A percentile compares a stretch with the other conserved stretches of the same genome.
These are phyloP conservation scores for Tympanopsis confertula DNA, from an alignment of 2,329 filamentous ascomycete genomes.

Conservation along the genomic window DNA sequence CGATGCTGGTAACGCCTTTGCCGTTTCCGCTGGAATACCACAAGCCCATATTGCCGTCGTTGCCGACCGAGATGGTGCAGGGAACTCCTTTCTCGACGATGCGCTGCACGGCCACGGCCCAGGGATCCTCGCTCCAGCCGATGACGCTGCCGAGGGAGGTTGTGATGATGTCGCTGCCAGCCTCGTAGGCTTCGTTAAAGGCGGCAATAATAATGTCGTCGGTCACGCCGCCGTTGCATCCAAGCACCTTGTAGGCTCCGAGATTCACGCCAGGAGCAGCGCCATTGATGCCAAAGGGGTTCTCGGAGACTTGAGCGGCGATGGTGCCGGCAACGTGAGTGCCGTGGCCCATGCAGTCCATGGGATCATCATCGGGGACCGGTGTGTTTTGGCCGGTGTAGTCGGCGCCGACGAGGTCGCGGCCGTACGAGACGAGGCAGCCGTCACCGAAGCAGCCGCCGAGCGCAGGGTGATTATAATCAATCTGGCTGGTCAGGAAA, in stretches of 20 bases:
- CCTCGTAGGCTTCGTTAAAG: conserved; percentile 47
- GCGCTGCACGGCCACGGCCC: conserved; percentile 34
- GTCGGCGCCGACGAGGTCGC: conserved; percentile 44
- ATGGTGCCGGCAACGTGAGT: conserved; percentile 53
- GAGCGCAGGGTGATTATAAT: conserved; percentile 51
- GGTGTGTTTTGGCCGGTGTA: conserved; percentile 19
- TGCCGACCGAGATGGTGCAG: conserved; percentile 40
- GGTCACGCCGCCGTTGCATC: conserved; percentile 34
- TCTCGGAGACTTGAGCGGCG: conserved; percentile 33
- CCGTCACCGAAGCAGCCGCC: conserved; percentile 51
- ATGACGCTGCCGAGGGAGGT: conserved; percentile 37
- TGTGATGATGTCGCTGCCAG: conserved; percentile 44
- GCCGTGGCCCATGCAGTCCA: conserved; percentile 45
- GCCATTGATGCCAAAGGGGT: conserved; percentile 41
- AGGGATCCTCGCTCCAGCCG: conserved; percentile 40
- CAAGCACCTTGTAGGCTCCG: conserved; percentile 44
- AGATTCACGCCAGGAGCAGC: conserved; percentile 43
- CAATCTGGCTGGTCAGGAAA: conserved; percentile 25
- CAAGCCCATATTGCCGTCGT: conserved; percentile 30
- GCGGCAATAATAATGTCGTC: conserved; percentile 48
- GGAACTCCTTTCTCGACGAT: conserved; percentile 41
- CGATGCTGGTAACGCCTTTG: conserved; percentile 32
- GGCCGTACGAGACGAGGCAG: conserved; percentile 44
- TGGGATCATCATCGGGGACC: conserved; percentile 35
- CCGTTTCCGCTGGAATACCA: conserved; percentile 36